These are phyloP conservation scores for Fabrea salina DNA, from an alignment of 169 alveolate species.

Conservation along the genomic window DNA sequence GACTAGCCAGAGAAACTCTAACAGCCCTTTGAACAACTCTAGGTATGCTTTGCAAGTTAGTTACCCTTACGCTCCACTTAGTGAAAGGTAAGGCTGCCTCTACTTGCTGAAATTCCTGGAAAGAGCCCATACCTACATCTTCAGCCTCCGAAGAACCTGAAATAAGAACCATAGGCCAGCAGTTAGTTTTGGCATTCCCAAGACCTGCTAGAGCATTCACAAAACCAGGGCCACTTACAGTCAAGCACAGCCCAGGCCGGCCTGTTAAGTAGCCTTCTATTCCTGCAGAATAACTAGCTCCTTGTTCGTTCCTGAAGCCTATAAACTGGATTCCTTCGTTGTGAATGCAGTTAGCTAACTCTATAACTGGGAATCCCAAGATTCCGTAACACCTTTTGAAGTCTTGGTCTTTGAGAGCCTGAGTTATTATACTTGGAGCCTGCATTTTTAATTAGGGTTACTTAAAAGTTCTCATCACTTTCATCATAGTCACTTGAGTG, in stretches of 20 bases:
- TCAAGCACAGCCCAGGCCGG: conserved; percentile 66
- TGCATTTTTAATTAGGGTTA: not conserved
- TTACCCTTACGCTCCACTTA: conserved; percentile 55
- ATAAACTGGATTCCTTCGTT: conserved; percentile 50
- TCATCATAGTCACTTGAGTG: not conserved
- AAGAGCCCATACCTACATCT: conserved; percentile 61
- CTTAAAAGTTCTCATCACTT: not conserved
- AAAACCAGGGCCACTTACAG: conserved; percentile 75
- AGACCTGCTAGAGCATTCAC: conserved; percentile 48
- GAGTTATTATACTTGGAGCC: not conserved
- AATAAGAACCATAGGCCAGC: conserved; percentile 71
- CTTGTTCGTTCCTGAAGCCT: conserved; percentile 74
- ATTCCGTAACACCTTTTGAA: conserved; percentile 50
- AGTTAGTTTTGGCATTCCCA: conserved; percentile 69
- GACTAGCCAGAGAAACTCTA: conserved; percentile 56
- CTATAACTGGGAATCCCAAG: conserved; percentile 69
- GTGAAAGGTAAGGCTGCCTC: conserved; percentile 46
- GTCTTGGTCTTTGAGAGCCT: conserved; percentile 1
- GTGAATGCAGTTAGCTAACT: conserved; percentile 56
- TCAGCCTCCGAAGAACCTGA: conserved; percentile 61
- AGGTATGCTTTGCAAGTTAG: conserved; percentile 51
- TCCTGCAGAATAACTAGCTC: conserved; percentile 70
- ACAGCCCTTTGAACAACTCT: conserved; percentile 61
- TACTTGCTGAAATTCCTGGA: conserved; percentile 62
- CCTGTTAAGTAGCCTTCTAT: conserved; percentile 63